These are phyloP conservation scores for Colletotrichum tropicicola DNA, from an alignment of 2,329 filamentous ascomycete genomes.

Conservation along the genomic window DNA sequence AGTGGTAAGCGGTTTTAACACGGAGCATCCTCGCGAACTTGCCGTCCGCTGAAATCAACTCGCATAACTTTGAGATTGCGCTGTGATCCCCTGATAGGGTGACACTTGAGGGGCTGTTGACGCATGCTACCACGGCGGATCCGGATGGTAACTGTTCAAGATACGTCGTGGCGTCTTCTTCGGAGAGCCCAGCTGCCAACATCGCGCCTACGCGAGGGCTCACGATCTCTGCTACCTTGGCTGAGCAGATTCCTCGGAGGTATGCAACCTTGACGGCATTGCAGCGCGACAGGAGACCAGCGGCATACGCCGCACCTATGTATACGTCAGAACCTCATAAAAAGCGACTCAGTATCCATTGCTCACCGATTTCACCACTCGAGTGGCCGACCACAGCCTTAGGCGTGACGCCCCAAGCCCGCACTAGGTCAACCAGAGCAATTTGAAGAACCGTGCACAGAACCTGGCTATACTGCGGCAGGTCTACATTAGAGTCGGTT, in stretches of 20 bases:
- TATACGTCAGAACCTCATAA: background rate
- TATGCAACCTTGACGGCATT: conserved; percentile 42
- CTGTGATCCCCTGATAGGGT: conserved; percentile 39
- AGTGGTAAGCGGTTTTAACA: conserved; percentile 20
- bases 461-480: conserved; percentile 44
- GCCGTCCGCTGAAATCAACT: conserved; percentile 21
- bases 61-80: conserved; percentile 33
- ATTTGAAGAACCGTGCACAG: conserved; percentile 57
- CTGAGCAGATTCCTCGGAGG: conserved; percentile 37
- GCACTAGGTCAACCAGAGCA: conserved; percentile 51
- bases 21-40: conserved; percentile 33
- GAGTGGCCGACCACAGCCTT: conserved; percentile 6
- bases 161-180: conserved; percentile 24
- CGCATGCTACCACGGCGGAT: conserved; percentile 43
- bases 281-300: conserved; percentile 37
- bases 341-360: accelerated
- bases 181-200: conserved; percentile 39
- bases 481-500: background rate
- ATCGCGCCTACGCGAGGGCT: conserved; percentile 35
- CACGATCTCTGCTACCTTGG: background rate
- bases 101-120: conserved; percentile 45
- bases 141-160: conserved; percentile 24
- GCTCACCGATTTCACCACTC: conserved; percentile 18
- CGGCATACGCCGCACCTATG: conserved; percentile 50
- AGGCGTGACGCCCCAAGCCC: conserved; percentile 48